Base-by-base conservation (phyloP, 257 asterid species). In the Przewalskia tangutica region DNA sequence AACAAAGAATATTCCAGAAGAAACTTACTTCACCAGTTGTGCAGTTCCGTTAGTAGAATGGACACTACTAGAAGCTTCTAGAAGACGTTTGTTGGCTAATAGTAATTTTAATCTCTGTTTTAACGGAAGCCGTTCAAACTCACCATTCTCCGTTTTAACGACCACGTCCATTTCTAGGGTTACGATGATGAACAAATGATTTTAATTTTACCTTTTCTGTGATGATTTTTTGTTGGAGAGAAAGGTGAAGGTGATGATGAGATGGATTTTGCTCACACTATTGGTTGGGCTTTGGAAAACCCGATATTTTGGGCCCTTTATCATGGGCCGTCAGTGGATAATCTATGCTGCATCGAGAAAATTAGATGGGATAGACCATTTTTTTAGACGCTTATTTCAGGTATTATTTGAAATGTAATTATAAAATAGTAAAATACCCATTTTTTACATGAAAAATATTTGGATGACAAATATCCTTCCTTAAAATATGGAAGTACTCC, bases 41-140 rank as follows among this genome's bases (percentile, higher is more conserved):
- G 1, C 32, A 27, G 1, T 27, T 27, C 32, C 32, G 32, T 38
- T 4, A 38, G 42, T 38, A 38, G n/a, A n/a, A n/a, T n/a, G n/a
- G n/a, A n/a, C n/a, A n/a, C n/a, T n/a, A n/a, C n/a, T n/a, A n/a
- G 42, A 38, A 84, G 62, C n/a, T 73, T 85, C 18, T 83, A 44
- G n/a, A 59, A 65, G 18, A 44, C 78, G 81, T 36, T 81, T 84
- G 54, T 80, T 81, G 10, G 93, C 92, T 75, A 89, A 82, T n/a
- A 92, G 83, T 86, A 88, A 48, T 68, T 92, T 92, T 86, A 92
- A 68, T 42, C 97, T 27, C 32, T 91, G 93, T 59, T 91, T 91
- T 80, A 93, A 87, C 12, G 98, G 98, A 85, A 93, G 64, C 20
- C 86, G 81, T 82, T 91, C 98, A 81, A 73, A 80, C 32, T 84